Conservation (phyloP, 257 asterid genomes). For the Nicotiana attenuata region DNA sequence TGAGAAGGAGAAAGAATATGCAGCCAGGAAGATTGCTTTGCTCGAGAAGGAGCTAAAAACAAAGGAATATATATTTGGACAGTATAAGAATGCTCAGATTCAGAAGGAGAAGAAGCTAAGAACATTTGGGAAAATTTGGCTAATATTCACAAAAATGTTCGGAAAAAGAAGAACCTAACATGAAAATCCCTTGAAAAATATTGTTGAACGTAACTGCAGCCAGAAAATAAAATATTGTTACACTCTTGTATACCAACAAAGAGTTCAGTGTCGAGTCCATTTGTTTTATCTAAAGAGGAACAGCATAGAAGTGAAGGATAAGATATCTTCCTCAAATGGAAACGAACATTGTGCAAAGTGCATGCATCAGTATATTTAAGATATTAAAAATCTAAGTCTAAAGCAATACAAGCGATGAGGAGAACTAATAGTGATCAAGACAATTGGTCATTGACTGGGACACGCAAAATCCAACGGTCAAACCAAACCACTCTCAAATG, state of each 20-base stretch:
- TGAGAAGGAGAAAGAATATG: neutral
- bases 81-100: neutral
- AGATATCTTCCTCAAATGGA: neutral
- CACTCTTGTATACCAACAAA: neutral
- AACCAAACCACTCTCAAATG: neutral
- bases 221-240: neutral
- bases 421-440: neutral
- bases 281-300: neutral
- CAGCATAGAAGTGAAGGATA: neutral
- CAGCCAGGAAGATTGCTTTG: neutral
- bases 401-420: neutral
- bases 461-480: neutral
- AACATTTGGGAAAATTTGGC: too few relatives aligned
- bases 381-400: neutral
- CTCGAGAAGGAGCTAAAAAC: neutral
- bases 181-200: constrained; percentile 5
- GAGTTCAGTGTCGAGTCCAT: neutral
- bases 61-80: neutral
- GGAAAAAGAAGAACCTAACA: constrained; percentile 3
- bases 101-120: neutral
- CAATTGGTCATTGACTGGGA: neutral
- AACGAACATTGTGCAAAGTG: neutral
- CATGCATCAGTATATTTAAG: neutral
- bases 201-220: neutral
- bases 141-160: neutral